Percentiles rank a stretch among this genome's conserved stretches.
phyloP scores from a whole-genome alignment of 1,284 basidiomycete species.

The Spongispora temasekensis region DNA sequence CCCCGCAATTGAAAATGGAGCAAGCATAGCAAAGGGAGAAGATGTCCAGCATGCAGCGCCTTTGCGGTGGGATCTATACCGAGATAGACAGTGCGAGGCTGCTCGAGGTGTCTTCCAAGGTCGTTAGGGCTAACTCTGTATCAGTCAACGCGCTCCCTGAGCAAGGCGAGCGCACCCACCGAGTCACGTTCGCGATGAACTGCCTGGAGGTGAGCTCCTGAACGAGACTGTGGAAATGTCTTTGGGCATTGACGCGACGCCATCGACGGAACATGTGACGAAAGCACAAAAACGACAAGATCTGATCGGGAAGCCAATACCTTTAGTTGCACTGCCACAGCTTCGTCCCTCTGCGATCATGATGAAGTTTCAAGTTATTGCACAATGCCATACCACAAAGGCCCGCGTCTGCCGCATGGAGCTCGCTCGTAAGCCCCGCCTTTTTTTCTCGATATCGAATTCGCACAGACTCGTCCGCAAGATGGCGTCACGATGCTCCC shows the following conservation, averaged over 20 bases:
- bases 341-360: neutral
- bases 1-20: slow-evolving; percentile 87
- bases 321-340: slow-evolving; percentile 17
- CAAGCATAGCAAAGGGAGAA: slow-evolving; percentile 85
- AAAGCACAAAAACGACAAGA: slow-evolving; percentile 6
- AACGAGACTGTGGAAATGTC: slow-evolving; percentile 24
- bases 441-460: neutral
- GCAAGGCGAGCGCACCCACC: slow-evolving; percentile 17
- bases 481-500: slow-evolving; percentile 81
- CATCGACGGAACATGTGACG: slow-evolving; percentile 28
- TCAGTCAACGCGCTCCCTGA: slow-evolving; percentile 1
- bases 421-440: slow-evolving; percentile 62
- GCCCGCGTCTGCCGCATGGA: slow-evolving; percentile 80
- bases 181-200: slow-evolving; percentile 34
- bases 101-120: slow-evolving; percentile 33
- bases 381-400: slow-evolving; percentile 72
- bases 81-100: slow-evolving; percentile 70
- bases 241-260: slow-evolving; percentile 4
- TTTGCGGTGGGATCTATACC: slow-evolving; percentile 93
- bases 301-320: slow-evolving; percentile 5
- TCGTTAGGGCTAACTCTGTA: slow-evolving; percentile 22
- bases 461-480: slow-evolving; percentile 29
- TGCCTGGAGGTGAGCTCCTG: slow-evolving; percentile 30
- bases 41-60: slow-evolving; percentile 91
- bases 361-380: slow-evolving; percentile 81